phyloP scores from a whole-genome alignment of 495 filamentous ascomycete species.

The Hamigera avellanea region DNA sequence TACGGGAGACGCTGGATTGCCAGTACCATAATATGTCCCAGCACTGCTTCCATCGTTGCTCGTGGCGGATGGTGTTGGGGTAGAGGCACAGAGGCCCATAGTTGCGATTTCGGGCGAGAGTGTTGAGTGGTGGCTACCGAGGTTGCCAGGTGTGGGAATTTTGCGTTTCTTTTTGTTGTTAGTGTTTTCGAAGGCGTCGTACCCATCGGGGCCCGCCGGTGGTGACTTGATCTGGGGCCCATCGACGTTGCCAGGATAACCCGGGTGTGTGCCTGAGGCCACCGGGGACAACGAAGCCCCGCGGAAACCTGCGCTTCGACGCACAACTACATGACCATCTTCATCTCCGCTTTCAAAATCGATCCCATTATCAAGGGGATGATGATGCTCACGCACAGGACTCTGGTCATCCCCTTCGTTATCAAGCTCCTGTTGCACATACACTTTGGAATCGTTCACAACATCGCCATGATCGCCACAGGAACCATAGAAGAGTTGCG shows the following conservation, averaged over 20 bases:
- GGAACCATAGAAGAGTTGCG: conserved; percentile 66
- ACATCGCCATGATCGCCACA: conserved; percentile 36
- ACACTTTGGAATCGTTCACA: conserved; percentile 32
- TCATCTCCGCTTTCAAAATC: conserved; percentile 36
- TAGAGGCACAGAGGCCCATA: conserved; percentile 43
- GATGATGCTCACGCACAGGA: conserved; percentile 33
- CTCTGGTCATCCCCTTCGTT: conserved; percentile 32
- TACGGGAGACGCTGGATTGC: conserved; percentile 36
- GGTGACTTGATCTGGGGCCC: conserved; percentile 20
- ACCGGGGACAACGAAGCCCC: conserved; percentile 27
- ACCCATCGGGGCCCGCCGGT: conserved; percentile 57
- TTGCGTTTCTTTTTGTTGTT: conserved; percentile 99
- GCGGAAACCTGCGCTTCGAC: conserved; percentile 32
- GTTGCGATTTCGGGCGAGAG: conserved; percentile 51
- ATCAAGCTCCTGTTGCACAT: conserved; percentile 31
- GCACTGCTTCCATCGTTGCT: conserved; percentile 35
- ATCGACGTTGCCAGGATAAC: conserved; percentile 15
- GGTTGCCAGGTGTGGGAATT: conserved; percentile 75
- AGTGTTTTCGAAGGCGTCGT: conserved; percentile 95
- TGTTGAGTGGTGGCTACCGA: conserved; percentile 48
- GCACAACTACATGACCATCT: conserved; percentile 32
- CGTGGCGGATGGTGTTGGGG: conserved; percentile 25
- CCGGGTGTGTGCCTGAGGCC: conserved; percentile 15
- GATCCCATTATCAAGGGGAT: conserved; percentile 26
- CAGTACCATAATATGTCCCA: conserved; percentile 46